These are phyloP conservation scores for Gnomoniopsis sp. DNA, from an alignment of 2,329 filamentous ascomycete species.

Conservation along the genomic window DNA sequence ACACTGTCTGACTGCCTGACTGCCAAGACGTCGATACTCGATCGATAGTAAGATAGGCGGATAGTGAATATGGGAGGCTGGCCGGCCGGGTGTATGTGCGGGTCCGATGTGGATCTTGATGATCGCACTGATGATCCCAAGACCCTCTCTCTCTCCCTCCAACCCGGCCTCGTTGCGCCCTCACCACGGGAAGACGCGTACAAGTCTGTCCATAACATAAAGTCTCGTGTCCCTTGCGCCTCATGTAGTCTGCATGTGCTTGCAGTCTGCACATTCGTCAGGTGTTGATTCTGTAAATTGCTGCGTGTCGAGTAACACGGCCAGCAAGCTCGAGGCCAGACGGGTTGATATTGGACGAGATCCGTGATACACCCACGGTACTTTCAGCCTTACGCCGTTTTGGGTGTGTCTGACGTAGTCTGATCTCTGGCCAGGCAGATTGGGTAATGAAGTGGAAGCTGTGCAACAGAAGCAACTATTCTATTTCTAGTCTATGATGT, in stretches of 20 bases:
- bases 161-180: not conserved
- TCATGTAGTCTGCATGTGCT: too few relatives aligned
- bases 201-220: too few relatives aligned
- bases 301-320: too few relatives aligned
- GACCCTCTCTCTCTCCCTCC: not conserved
- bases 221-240: too few relatives aligned
- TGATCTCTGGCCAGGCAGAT: not conserved
- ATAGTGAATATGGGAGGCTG: not conserved
- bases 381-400: conserved; percentile 1
- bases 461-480: not conserved
- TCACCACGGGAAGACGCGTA: not conserved
- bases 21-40: not conserved
- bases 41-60: not conserved
- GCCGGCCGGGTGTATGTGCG: not conserved
- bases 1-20: too few relatives aligned
- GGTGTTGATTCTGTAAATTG: too few relatives aligned
- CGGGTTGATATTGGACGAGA: not conserved
- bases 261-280: too few relatives aligned
- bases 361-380: not conserved
- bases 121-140: not conserved
- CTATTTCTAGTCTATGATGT: not conserved
- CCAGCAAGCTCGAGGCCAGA: too few relatives aligned
- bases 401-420: not conserved
- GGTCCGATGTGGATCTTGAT: not conserved
- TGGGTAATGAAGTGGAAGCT: not conserved